A percentile compares a stretch with the other conserved stretches of the same genome.
phyloP scores from a whole-genome alignment of 2,329 filamentous ascomycete species.

The Penicillium sp. region DNA sequence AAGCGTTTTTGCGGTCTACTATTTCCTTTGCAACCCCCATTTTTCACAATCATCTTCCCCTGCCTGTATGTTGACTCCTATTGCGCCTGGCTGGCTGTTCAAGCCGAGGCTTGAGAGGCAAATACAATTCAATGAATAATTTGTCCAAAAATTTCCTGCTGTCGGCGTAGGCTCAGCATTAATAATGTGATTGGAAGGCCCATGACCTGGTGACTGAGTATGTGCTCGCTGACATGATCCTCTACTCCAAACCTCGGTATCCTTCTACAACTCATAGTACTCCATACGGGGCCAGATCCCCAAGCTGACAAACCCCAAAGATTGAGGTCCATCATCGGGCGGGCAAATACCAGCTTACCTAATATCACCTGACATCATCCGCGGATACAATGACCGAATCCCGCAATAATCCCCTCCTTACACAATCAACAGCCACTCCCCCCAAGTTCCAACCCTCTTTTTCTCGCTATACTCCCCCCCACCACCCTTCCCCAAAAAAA shows the following conservation, averaged over 20 bases:
- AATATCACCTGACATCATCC: slow-evolving; percentile 30
- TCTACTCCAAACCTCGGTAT: too few relatives aligned
- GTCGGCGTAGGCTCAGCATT: not conserved
- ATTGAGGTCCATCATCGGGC: too few relatives aligned
- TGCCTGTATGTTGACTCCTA: slow-evolving; percentile 11
- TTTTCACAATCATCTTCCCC: not conserved
- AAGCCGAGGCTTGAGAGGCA: slow-evolving; percentile 1
- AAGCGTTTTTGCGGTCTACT: slow-evolving; percentile 17
- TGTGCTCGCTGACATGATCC: too few relatives aligned
- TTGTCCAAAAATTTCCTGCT: not conserved
- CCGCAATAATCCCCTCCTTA: not conserved
- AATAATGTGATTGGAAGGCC: too few relatives aligned
- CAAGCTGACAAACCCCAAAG: not conserved
- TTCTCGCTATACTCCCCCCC: not conserved
- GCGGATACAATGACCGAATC: slow-evolving; percentile 15
- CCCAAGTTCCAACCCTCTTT: not conserved
- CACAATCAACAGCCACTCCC: not conserved
- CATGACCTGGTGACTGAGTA: too few relatives aligned
- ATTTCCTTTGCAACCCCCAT: not conserved
- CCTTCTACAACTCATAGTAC: too few relatives aligned
- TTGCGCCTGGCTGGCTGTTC: slow-evolving; percentile 2
- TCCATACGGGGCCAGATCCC: not conserved
- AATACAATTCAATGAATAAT: slow-evolving; percentile 1
- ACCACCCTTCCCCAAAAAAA: not conserved
- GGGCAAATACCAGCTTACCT: slow-evolving; percentile 1